A percentile compares a stretch with the other conserved stretches of the same genome.
These are phyloP conservation scores for Arachnopeziza araneosa DNA, from an alignment of 2,329 filamentous ascomycete species.

Conservation along the genomic window DNA sequence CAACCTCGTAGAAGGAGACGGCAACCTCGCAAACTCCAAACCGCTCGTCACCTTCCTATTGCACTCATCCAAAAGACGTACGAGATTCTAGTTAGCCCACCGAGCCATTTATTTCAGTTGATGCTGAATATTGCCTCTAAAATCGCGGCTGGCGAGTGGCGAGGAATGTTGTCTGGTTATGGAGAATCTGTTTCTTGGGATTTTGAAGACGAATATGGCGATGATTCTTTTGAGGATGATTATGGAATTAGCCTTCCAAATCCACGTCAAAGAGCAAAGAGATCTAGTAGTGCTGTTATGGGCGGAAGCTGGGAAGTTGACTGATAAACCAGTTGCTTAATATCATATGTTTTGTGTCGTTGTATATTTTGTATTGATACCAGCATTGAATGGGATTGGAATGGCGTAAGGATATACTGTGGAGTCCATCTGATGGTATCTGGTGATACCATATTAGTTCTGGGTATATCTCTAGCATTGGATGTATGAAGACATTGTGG, in stretches of 20 bases:
- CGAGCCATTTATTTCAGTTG: slow-evolving; percentile 68
- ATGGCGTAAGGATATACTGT: not conserved
- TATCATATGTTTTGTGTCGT: not conserved
- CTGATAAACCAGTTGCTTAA: not conserved
- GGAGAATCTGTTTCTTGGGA: slow-evolving; percentile 56
- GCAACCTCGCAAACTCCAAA: slow-evolving; percentile 35
- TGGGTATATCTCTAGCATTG: not conserved
- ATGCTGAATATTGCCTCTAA: slow-evolving; percentile 78
- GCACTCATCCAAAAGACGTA: slow-evolving; percentile 72
- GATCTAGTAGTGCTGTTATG: not conserved
- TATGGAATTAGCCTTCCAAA: slow-evolving; percentile 38
- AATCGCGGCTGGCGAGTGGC: slow-evolving; percentile 61
- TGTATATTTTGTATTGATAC: slow-evolving; percentile 1
- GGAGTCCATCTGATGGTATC: not conserved
- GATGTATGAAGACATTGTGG: not conserved
- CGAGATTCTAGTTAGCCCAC: slow-evolving; percentile 73
- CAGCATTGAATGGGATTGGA: not conserved
- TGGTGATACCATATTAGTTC: not conserved
- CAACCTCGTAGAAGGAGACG: slow-evolving; percentile 39
- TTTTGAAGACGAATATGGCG: slow-evolving; percentile 38
- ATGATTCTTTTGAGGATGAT: slow-evolving; percentile 51
- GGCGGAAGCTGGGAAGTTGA: slow-evolving; percentile 7
- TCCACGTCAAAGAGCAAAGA: not conserved
- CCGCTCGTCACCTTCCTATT: slow-evolving; percentile 49
- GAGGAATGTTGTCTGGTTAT: slow-evolving; percentile 51